Base-by-base conservation (phyloP, 2,329 filamentous ascomycete species). In the Helotiales sp. region DNA sequence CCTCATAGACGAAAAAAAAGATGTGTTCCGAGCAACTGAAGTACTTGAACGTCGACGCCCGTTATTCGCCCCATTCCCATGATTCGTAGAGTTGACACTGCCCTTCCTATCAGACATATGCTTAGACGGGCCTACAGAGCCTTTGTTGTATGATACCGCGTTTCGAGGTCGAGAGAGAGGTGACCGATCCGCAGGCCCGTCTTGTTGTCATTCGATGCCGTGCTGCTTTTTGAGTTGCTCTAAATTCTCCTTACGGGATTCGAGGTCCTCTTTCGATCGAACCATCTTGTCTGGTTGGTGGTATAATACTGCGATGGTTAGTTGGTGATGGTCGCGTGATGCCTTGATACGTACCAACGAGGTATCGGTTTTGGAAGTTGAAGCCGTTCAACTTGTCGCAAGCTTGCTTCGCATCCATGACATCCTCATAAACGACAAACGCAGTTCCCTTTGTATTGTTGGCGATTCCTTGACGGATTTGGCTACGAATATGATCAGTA, bases 301-400 rank as follows among this genome's bases (percentile, higher is more conserved):
- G 71, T 90, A 90, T 72, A 91, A 77, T 59, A 90, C 88, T 84
- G 68, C 50, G 8, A 12, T 30, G 10, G 34, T 46, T 38, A 24
- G 31, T 66, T 59, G 66, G 60, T 34, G 48, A 13, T 44, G 27
- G 25, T 55, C 33, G 49, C 25, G 36, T 54, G 27, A 44, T 47
- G 51, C 33, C 19, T 54, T 30, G 15, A 19, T 50, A 86, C 91
- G 62, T 85, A 96, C 91, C 92, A 72, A 99, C 95, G 70, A 99
- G 90, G 78, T 99, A 99, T 75, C 95, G 90, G 79, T 93, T 96
- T 81, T 99, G 95, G 77, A 99, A 99, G 81, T 99, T 99, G 87
- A 96, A 99, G 74, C 95, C 95, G 82, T 99, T 99, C 76, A 99
- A 83, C 81, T 98, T 97, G 82, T 99, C 95, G 83, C 95, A 98